Conservation (phyloP, 2,329 filamentous ascomycete genomes). For the Pseudonectria buxi region DNA sequence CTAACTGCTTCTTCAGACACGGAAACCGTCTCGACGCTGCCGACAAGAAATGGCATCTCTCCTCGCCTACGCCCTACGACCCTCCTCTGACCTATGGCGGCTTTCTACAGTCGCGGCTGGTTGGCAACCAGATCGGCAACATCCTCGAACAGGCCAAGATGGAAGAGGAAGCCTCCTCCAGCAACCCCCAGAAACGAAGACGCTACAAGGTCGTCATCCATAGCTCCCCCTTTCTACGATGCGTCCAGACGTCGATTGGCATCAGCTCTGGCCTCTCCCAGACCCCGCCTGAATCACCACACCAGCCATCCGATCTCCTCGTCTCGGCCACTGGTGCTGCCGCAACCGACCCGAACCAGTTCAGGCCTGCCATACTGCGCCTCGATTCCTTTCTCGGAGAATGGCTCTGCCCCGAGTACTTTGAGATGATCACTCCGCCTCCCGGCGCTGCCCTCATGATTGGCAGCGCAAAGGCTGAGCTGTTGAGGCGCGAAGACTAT, state of each 20-base stretch:
- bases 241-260: slow-evolving; percentile 84
- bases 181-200: slow-evolving; percentile 36
- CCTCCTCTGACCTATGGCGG: slow-evolving; percentile 91
- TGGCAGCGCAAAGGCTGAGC: slow-evolving; percentile 77
- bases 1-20: slow-evolving; percentile 50
- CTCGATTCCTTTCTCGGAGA: slow-evolving; percentile 92
- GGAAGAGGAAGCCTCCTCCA: slow-evolving; percentile 31
- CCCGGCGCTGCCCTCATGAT: slow-evolving; percentile 84
- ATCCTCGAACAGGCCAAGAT: slow-evolving; percentile 52
- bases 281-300: slow-evolving; percentile 26
- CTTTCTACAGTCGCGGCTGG: slow-evolving; percentile 76
- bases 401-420: slow-evolving; percentile 92
- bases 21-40: slow-evolving; percentile 90
- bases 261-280: slow-evolving; percentile 80
- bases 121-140: slow-evolving; percentile 77
- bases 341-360: slow-evolving; percentile 18
- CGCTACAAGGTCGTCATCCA: slow-evolving; percentile 80
- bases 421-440: slow-evolving; percentile 83
- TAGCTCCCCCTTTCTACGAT: slow-evolving; percentile 88
- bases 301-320: slow-evolving; percentile 28
- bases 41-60: slow-evolving; percentile 91
- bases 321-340: slow-evolving; percentile 25
- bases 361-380: slow-evolving; percentile 60
- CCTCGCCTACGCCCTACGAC: slow-evolving; percentile 90
- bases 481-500: slow-evolving; percentile 70